A percentile compares a stretch with the other conserved stretches of the same genome.
Evolutionary conservation across 208 protist genomes (phyloP).

Genomic region (Entamoeba invadens): DNA sequence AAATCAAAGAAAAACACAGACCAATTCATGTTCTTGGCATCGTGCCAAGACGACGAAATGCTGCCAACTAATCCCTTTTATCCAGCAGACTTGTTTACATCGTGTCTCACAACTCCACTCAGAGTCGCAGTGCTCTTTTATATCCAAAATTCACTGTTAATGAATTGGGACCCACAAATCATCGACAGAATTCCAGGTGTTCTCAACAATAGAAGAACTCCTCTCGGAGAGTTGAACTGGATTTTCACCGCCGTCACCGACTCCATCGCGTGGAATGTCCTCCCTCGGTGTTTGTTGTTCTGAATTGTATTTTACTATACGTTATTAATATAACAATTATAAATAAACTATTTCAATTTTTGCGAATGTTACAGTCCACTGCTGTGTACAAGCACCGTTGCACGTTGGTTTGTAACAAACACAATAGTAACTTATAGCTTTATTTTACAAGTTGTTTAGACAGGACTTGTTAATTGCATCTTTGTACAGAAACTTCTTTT

Average conservation of each 20-base stretch:
- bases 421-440: constrained; percentile 1
- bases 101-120: constrained; percentile 91
- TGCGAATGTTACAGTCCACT: neutral
- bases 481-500: neutral
- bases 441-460: neutral
- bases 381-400: neutral
- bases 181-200: constrained; percentile 45
- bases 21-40: constrained; percentile 39
- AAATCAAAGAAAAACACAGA: neutral
- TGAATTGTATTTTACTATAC: neutral
- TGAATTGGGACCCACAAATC: constrained; percentile 28
- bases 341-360: constrained; percentile 7
- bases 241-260: constrained; percentile 94
- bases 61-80: constrained; percentile 82
- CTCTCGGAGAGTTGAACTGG: constrained; percentile 85
- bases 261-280: constrained; percentile 86
- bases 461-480: neutral
- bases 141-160: constrained; percentile 23
- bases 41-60: constrained; percentile 69
- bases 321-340: neutral
- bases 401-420: neutral
- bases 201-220: constrained; percentile 59
- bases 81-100: constrained; percentile 89
- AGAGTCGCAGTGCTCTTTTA: constrained; percentile 78
- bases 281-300: too few relatives aligned